These are phyloP conservation scores for Thalassiosira hispida DNA, from an alignment of 352 stramenopile species.

Conservation along the genomic window DNA sequence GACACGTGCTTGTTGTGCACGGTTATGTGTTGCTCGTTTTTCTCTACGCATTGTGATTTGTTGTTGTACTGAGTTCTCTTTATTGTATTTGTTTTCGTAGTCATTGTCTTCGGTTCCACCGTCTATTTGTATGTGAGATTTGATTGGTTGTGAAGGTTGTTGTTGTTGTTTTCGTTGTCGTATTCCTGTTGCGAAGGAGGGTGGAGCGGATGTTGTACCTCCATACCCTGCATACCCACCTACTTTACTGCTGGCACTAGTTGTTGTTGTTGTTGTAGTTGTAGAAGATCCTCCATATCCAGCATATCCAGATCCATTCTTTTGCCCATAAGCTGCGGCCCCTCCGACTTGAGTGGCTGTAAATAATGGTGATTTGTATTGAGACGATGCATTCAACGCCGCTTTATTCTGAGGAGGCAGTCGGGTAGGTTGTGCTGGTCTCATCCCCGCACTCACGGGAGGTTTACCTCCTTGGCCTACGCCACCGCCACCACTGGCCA, in stretches of 20 bases:
- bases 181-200: conserved; percentile 51
- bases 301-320: conserved; percentile 13
- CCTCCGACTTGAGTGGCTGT: conserved; percentile 37
- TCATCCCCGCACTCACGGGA: background rate
- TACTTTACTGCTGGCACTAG: background rate
- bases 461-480: background rate
- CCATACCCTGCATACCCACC: conserved; percentile 31
- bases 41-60: conserved; percentile 64
- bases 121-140: conserved; percentile 35
- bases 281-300: conserved; percentile 27
- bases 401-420: conserved; percentile 20
- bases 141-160: conserved; percentile 1
- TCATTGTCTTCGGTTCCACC: conserved; percentile 35
- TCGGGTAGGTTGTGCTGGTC: conserved; percentile 3
- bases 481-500: conserved; percentile 21
- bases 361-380: conserved; percentile 58
- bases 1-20: conserved; percentile 67
- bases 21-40: conserved; percentile 67
- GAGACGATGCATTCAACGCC: conserved; percentile 11
- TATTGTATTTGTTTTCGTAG: conserved; percentile 34
- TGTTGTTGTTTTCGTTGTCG: conserved; percentile 49
- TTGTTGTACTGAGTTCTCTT: conserved; percentile 36
- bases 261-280: background rate
- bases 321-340: background rate
- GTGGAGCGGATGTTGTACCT: conserved; percentile 12